Evolutionary conservation across 2,329 filamentous ascomycete species (phyloP), one percentile per base, ranked within the genome.

Genomic region (Aspergillus unguis): DNA sequence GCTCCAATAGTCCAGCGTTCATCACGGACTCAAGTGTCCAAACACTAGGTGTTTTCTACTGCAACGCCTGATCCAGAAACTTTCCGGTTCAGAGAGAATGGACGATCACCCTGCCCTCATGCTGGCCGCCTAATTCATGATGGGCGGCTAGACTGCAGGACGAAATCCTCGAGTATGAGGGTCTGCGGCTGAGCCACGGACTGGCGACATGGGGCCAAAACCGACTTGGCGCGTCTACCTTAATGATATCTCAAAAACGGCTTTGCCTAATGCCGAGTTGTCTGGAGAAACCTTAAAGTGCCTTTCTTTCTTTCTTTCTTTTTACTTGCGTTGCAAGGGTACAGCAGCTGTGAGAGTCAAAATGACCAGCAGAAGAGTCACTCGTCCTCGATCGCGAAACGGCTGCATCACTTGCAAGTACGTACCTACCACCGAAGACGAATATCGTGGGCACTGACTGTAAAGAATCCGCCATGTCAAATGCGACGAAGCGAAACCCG

Each of bases 351-450:
- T 17, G 8, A 6, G 9, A 35, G 35, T 11, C 6, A 40, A 1
- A 26, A 43, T 33, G 41, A 44, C 44, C 3, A 48, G 26, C 11
- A 48, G 46, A 42, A 38, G 29, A 2, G 6, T 48, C 33, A 48
- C 37, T 5, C 27, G 28, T 10, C 52, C 52, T n/a, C 35, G 54
- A 17, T 58, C 56, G 11, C 54, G 54, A 2, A 55, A 56, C 31
- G 79, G 79, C 10, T 82, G 79, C 64, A 70, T 79, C 51, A 82
- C 79, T 44, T 82, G 79, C 77, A 81, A 81, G 78, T 80, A 60
- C 57, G 78, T 6, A 28, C 25, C 8, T 5, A 41, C n/a, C 8
- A 26, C n/a, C 29, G 11, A 25, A 10, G 33, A n/a, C 9, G 33
- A 41, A 17, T 1, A 17, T 17, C 17, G 17, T 17, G 36, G 11